phyloP scores from a whole-genome alignment of 2,329 filamentous ascomycete genomes.

The Exserohilum turcica region DNA sequence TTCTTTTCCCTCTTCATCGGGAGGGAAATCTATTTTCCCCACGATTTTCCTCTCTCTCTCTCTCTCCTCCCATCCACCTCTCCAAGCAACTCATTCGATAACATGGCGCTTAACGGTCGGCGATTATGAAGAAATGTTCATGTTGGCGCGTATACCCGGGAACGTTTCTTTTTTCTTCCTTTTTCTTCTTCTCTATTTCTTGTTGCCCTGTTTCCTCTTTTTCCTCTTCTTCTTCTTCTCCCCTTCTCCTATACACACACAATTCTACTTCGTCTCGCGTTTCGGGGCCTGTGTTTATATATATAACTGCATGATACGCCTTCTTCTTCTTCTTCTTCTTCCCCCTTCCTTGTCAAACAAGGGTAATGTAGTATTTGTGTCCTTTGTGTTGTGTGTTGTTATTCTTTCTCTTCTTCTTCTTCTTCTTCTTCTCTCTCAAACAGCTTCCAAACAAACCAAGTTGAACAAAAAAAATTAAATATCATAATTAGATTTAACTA shows the following conservation, averaged over 20 bases:
- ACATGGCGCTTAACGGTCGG: slow-evolving; percentile 8
- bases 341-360: too few relatives aligned
- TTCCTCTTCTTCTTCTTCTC: neutral
- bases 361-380: neutral
- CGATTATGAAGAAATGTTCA: slow-evolving; percentile 8
- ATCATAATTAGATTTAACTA: too few relatives aligned
- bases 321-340: too few relatives aligned
- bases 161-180: slow-evolving; percentile 4
- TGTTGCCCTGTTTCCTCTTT: too few relatives aligned
- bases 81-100: neutral
- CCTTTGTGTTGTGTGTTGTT: too few relatives aligned
- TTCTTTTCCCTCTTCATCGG: neutral
- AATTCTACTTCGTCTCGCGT: neutral
- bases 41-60: neutral
- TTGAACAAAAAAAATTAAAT: neutral
- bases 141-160: slow-evolving; percentile 26
- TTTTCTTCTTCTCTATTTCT: neutral
- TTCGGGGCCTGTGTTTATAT: too few relatives aligned
- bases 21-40: neutral
- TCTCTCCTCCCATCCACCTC: slow-evolving; percentile 11
- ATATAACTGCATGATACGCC: neutral
- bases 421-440: too few relatives aligned
- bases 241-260: too few relatives aligned
- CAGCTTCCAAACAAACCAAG: too few relatives aligned
- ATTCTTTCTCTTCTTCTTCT: too few relatives aligned